Base-by-base conservation (phyloP, 208 protist species). In the Trypanosoma scelopori region DNA sequence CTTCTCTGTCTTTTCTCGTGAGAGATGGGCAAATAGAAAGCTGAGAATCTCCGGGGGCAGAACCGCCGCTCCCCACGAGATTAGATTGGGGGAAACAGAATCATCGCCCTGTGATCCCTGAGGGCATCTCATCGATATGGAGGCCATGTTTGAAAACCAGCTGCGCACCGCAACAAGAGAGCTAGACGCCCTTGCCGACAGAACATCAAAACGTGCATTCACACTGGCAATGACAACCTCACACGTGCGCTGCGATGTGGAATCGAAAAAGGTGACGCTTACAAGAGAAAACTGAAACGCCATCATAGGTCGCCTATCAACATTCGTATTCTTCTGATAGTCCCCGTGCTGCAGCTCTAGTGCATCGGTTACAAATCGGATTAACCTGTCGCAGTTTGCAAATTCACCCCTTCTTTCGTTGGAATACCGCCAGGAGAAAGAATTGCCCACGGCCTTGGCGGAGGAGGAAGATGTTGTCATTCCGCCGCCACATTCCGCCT, bases 151-250 rank as follows among this genome's bases (percentile, higher is more conserved):
- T 1, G 52, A 28, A 55, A 69, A 69, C 30, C 0, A 69, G 16
- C 12, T 39, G 41, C 63, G 63, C 27, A 69, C 53, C 37, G 53
- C 63, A 15, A 69, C 30, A 27, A 69, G 53, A 22, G 63, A 48
- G 45, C 7, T 51, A 22, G 63, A 61, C 25, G 51, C 52, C 11
- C n/a, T 39, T 46, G 52, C n/a, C 15, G 63, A 53, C 1, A 60
- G 25, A 13, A 13, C 45, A 51, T 56, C 41, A 69, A 60, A 53
- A 53, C 12, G 20, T 9, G 41, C 37, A n/a, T 32, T 27, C 9
- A 69, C 53, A 55, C 12, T 43, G 5, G 63, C 27, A 16, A 69
- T 27, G 4, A 69, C 63, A 50, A 69, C 52, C 39, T 69, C 63
- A 46, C n/a, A 55, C 15, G 4, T 69, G 23, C 52, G 20, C 42